Conservation (phyloP, 495 filamentous ascomycete species). For the Neurospora sp. region DNA sequence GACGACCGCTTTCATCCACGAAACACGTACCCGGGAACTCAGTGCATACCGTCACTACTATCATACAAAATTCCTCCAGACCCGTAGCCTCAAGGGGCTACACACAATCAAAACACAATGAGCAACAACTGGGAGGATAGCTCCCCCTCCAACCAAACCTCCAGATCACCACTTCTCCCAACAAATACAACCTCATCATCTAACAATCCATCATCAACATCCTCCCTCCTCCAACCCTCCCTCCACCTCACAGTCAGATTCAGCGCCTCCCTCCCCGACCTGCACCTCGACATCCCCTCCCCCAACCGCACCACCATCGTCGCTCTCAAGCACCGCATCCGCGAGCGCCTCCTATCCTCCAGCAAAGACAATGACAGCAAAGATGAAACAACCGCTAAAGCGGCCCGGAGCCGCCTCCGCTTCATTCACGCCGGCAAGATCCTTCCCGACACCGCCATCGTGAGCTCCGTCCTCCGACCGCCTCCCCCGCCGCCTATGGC, state of each 20-base stretch:
- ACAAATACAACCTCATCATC: conserved; percentile 5
- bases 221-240: conserved; percentile 41
- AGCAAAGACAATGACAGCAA: neutral
- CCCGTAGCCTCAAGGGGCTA: neutral
- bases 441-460: conserved; percentile 57
- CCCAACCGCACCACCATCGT: conserved; percentile 60
- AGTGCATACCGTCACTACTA: neutral
- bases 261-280: conserved; percentile 72
- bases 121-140: conserved; percentile 2
- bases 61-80: neutral
- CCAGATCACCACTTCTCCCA: neutral
- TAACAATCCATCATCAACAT: conserved; percentile 13
- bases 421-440: conserved; percentile 84
- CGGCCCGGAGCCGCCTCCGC: conserved; percentile 53
- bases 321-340: conserved; percentile 73
- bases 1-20: neutral
- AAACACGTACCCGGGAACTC: neutral
- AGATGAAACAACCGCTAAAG: conserved; percentile 31
- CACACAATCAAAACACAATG: neutral
- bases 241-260: conserved; percentile 79
- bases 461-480: conserved; percentile 55
- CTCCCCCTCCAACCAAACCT: conserved; percentile 1
- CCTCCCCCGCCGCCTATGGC: conserved; percentile 40
- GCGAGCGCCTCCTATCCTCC: conserved; percentile 46
- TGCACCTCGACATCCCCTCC: conserved; percentile 60